Evolutionary conservation across 768 basidiomycete species (phyloP).

Genomic region (Lactarius hatsudake): DNA sequence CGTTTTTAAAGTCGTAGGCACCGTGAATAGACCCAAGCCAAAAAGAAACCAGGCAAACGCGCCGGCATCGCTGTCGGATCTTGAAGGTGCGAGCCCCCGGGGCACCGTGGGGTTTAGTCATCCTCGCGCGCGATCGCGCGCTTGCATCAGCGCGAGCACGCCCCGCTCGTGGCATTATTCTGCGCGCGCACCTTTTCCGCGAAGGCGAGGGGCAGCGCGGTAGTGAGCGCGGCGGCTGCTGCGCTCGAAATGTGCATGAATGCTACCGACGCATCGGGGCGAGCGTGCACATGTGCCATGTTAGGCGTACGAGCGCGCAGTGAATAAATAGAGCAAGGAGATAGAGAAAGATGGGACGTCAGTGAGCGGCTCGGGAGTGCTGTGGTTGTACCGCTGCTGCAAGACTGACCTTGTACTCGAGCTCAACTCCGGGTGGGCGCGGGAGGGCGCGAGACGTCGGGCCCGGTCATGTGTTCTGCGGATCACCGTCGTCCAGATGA

Average conservation of each 20-base stretch:
- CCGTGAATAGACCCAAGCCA: conserved; percentile 43
- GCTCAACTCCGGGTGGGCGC: conserved; percentile 71
- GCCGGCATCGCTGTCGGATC: conserved; percentile 58
- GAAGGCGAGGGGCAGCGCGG: conserved; percentile 24
- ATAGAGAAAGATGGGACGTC: too few relatives aligned
- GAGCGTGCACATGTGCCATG: conserved; percentile 79
- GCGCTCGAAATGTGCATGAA: conserved; percentile 83
- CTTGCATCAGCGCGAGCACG: conserved; percentile 57
- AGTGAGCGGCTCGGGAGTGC: background rate
- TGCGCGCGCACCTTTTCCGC: too few relatives aligned
- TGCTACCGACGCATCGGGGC: conserved; percentile 57
- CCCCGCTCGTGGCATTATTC: conserved; percentile 42
- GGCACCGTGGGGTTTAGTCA: too few relatives aligned
- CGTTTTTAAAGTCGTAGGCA: too few relatives aligned
- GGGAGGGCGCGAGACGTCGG: conserved; percentile 65
- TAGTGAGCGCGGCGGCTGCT: conserved; percentile 54
- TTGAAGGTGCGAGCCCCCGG: too few relatives aligned
- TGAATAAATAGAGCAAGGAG: too few relatives aligned
- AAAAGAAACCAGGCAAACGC: conserved; percentile 88
- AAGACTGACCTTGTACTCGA: conserved; percentile 75
- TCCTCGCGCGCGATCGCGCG: conserved; percentile 37
- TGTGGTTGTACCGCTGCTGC: background rate
- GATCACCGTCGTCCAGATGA: background rate
- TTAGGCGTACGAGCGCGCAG: background rate
- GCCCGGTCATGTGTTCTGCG: conserved; percentile 80